Evolutionary conservation across 2,329 filamentous ascomycete species (phyloP).

Genomic region (Paracoccidioides lutzii): DNA sequence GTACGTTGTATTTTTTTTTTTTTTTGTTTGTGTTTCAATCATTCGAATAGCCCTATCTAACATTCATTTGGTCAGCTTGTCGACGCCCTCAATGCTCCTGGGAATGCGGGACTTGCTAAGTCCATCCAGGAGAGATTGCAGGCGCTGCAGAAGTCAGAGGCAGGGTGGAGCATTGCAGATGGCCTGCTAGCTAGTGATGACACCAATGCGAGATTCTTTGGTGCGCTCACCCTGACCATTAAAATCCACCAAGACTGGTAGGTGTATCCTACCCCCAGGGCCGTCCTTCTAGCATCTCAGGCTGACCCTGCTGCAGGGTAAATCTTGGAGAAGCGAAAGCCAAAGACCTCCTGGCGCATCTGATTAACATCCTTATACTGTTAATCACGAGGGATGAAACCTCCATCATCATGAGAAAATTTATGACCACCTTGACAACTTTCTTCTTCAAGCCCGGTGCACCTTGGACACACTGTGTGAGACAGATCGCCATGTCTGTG

Average conservation of each 20-base stretch:
- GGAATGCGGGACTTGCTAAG: slow-evolving; percentile 33
- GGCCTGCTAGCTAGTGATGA: slow-evolving; percentile 56
- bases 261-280: slow-evolving; percentile 10
- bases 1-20: background rate
- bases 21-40: background rate
- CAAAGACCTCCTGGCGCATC: slow-evolving; percentile 25
- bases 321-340: slow-evolving; percentile 23
- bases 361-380: slow-evolving; percentile 33
- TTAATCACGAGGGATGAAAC: slow-evolving; percentile 27
- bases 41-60: background rate
- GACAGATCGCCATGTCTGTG: slow-evolving; percentile 27
- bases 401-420: slow-evolving; percentile 34
- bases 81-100: slow-evolving; percentile 28
- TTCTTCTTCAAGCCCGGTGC: slow-evolving; percentile 30
- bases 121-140: slow-evolving; percentile 63
- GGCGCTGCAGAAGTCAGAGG: slow-evolving; percentile 59
- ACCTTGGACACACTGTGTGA: slow-evolving; percentile 26
- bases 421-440: slow-evolving; percentile 32
- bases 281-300: background rate
- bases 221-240: slow-evolving; percentile 80
- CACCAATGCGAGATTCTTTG: slow-evolving; percentile 77
- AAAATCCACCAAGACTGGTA: slow-evolving; percentile 89
- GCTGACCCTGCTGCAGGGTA: slow-evolving; percentile 17
- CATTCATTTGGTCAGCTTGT: slow-evolving; percentile 22
- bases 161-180: slow-evolving; percentile 79